A percentile compares a stretch with the other conserved stretches of the same genome.
These are phyloP conservation scores for Penicillium nordicum DNA, from an alignment of 2,329 filamentous ascomycete species.

Conservation along the genomic window DNA sequence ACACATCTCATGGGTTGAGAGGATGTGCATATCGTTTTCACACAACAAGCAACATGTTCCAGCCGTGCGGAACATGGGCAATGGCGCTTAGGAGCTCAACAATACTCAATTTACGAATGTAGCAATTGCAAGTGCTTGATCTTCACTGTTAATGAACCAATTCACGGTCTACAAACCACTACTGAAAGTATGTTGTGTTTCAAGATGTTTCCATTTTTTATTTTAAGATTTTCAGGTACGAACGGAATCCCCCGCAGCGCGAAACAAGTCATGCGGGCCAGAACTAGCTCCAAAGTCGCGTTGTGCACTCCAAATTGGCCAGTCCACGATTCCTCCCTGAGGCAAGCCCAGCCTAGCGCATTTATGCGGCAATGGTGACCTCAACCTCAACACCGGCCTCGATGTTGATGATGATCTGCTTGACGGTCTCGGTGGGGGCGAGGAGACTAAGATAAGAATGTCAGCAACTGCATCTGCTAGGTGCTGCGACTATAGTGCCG, in stretches of 20 bases:
- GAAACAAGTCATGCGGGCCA: constrained; percentile 15
- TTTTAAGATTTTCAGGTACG: constrained; percentile 30
- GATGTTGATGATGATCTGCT: constrained; percentile 55
- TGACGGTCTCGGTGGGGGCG: constrained; percentile 80
- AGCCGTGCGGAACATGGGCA: not conserved
- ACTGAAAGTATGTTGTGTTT: constrained; percentile 12
- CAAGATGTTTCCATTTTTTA: constrained; percentile 33
- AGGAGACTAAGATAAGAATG: constrained; percentile 61
- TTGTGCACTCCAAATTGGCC: constrained; percentile 17
- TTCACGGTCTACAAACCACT: not conserved
- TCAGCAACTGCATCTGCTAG: constrained; percentile 11
- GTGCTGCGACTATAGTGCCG: not conserved
- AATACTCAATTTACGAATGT: not conserved
- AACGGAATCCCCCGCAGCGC: constrained; percentile 29
- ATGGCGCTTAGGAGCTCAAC: not conserved
- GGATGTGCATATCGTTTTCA: not conserved
- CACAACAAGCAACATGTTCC: not conserved
- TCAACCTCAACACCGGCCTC: constrained; percentile 54
- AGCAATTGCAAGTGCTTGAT: not conserved
- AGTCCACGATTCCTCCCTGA: constrained; percentile 26
- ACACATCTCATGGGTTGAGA: not conserved
- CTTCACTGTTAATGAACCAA: not conserved
- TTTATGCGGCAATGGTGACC: constrained; percentile 53
- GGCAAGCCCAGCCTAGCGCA: constrained; percentile 16
- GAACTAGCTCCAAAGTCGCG: constrained; percentile 13